Conservation (phyloP, 2,329 filamentous ascomycete species). For the Neofusicoccum ribis region DNA sequence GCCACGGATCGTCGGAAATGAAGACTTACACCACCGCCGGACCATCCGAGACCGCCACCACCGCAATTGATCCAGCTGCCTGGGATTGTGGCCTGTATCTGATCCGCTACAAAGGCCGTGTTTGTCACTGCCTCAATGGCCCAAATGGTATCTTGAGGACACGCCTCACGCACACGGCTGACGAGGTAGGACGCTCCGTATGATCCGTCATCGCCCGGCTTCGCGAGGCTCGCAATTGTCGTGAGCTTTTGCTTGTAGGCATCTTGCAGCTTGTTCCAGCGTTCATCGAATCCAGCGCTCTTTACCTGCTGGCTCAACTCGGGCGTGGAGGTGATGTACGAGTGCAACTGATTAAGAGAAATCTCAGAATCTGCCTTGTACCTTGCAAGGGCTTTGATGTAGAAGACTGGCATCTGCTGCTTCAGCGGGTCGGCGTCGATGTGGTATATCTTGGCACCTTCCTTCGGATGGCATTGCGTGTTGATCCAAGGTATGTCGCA, state of each 20-base stretch:
- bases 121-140: slow-evolving; percentile 78
- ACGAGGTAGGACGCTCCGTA: slow-evolving; percentile 63
- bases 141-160: slow-evolving; percentile 69
- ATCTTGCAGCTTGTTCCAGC: slow-evolving; percentile 58
- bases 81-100: slow-evolving; percentile 66
- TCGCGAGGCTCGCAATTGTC: slow-evolving; percentile 58
- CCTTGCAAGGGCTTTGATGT: slow-evolving; percentile 54
- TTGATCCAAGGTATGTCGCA: slow-evolving; percentile 93
- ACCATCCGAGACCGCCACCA: slow-evolving; percentile 79
- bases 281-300: slow-evolving; percentile 43
- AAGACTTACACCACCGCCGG: slow-evolving; percentile 58
- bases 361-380: slow-evolving; percentile 55
- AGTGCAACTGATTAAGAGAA: slow-evolving; percentile 68
- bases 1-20: slow-evolving; percentile 21
- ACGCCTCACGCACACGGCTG: slow-evolving; percentile 55
- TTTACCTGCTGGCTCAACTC: slow-evolving; percentile 43
- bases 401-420: slow-evolving; percentile 60
- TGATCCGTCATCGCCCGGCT: slow-evolving; percentile 62
- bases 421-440: slow-evolving; percentile 69
- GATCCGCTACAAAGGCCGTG: slow-evolving; percentile 66
- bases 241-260: slow-evolving; percentile 61
- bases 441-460: slow-evolving; percentile 61
- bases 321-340: slow-evolving; percentile 55
- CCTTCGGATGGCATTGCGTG: slow-evolving; percentile 65
- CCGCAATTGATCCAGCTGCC: slow-evolving; percentile 81